Evolutionary conservation across 257 asterid genomes (phyloP).

Genomic region (Cruciata laevipes): DNA sequence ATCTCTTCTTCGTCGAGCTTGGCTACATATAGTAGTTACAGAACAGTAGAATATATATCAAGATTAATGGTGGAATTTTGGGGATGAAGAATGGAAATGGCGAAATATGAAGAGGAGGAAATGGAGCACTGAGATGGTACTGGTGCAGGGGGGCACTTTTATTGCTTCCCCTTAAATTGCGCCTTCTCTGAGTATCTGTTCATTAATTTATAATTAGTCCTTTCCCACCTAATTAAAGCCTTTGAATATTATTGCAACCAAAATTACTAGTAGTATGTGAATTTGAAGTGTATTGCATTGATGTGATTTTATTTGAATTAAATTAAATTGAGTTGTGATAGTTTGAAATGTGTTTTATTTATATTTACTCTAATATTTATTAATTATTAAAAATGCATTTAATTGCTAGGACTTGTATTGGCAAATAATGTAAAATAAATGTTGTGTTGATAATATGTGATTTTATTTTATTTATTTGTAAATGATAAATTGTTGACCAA

Average conservation of each 20-base stretch:
- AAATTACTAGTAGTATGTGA: too few relatives aligned
- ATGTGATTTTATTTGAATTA: too few relatives aligned
- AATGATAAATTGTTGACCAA: too few relatives aligned
- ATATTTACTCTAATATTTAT: too few relatives aligned
- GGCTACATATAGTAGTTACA: not conserved
- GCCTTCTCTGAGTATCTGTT: slow-evolving; percentile 31
- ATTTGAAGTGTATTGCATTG: not conserved
- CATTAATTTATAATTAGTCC: slow-evolving; percentile 20
- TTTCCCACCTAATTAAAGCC: slow-evolving; percentile 4
- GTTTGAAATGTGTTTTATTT: too few relatives aligned
- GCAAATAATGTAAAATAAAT: too few relatives aligned
- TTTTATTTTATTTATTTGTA: too few relatives aligned
- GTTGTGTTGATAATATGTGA: too few relatives aligned
- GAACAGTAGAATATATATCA: not conserved
- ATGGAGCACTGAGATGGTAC: not conserved
- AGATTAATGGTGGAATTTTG: not conserved
- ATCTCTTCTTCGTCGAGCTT: not conserved
- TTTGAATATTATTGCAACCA: not conserved
- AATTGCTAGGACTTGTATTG: too few relatives aligned
- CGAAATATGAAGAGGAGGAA: not conserved
- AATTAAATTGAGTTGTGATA: too few relatives aligned
- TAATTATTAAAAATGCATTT: too few relatives aligned
- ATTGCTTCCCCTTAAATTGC: slow-evolving; percentile 38
- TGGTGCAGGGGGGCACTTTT: slow-evolving; percentile 18
- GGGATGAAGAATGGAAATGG: not conserved